Base-by-base conservation (phyloP, 2,329 filamentous ascomycete species). In the Aspergillus aculeatinus region DNA sequence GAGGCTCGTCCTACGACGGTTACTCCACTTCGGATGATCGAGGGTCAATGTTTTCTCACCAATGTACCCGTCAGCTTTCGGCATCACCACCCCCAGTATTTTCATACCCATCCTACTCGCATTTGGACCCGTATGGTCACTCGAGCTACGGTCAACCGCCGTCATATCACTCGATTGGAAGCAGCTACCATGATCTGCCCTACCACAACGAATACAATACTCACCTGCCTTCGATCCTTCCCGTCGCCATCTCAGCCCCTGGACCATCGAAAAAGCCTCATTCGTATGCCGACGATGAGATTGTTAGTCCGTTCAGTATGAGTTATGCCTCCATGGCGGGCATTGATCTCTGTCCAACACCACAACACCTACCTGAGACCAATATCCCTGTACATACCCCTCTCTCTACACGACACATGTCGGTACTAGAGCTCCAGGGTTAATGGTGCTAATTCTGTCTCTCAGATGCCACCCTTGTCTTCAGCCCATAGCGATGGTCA, bases 251-350 rank as follows among this genome's bases (percentile, higher is more conserved):
- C 16, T 58, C 72, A 3, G 68, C 67, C 25, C 75, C 76, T 31
- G 77, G 74, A 58, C 76, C 77, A 42, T 74, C 79, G 61, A 87
- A 86, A 76, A 80, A 78, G 67, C 79, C 84, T 67, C 77, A 80
- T 60, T 65, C 68, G 67, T 82, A 83, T 69, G 77, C 78, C 59
- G 84, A 85, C 53, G 82, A 86, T 55, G 78, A 79, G 52, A 80
- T 84, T 57, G 80, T 85, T 58, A 84, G 81, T 69, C 84, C 84
- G 1, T 86, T 87, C 71, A 82, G 81, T 67, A 82, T 86, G 75
- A 85, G 82, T 73, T 87, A 86, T 70, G 82, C 83, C 23, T 81
- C 83, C 9, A 83, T 87, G 79, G 81, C 79, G 59, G 82, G 81
- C 50, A 83, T 85, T 64, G 83, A 86, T 58, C 77, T 85, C 35